Base-by-base conservation (phyloP, 2,329 filamentous ascomycete genomes). In the Beauveria bassiana region DNA sequence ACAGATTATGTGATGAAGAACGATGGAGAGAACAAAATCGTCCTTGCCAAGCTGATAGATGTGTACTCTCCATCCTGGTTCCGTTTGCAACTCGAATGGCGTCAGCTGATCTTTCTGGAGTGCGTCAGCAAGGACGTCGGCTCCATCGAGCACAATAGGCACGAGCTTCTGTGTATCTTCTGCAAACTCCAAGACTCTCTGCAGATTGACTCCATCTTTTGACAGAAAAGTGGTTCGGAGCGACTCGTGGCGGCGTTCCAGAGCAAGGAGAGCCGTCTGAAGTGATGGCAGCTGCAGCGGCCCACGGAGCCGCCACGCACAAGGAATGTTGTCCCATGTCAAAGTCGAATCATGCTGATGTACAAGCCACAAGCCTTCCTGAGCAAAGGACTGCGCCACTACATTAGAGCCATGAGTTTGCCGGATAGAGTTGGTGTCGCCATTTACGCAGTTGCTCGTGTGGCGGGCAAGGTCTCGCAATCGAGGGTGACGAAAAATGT, bases 401-500 rank as follows among this genome's bases (percentile, higher is more conserved):
- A 63, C 63, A 0, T 61, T 63, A 5, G 43, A 24, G 6, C 9
- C 14, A 2, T 20, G 10, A 16, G 22, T 20, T 8, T 2, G 24
- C 18, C 1, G 16, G n/a, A 20, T 46, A 6, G 42, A 16, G 4
- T 22, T 28, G 52, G 34, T 7, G 5, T 16, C 18, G 12, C 34
- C n/a, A n/a, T 20, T 40, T 10, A 8, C 31, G 18, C 3, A 8
- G 20, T n/a, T 22, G 22, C 22, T 16, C n/a, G 34, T 22, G 18
- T 8, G 34, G 20, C 18, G 16, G 1, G 38, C 53, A 14, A 34
- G 3, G 16, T 26, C 12, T 5, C 24, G 22, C 24, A 56, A 24
- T 12, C 42, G 53, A 3, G 22, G 53, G 9, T 45, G 24, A 14
- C 54, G 54, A 10, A 47, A 46, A 0, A 78, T 73, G 20, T 75